These are phyloP conservation scores for Penicillium sp. DNA, from an alignment of 2,329 filamentous ascomycete species.

Conservation along the genomic window DNA sequence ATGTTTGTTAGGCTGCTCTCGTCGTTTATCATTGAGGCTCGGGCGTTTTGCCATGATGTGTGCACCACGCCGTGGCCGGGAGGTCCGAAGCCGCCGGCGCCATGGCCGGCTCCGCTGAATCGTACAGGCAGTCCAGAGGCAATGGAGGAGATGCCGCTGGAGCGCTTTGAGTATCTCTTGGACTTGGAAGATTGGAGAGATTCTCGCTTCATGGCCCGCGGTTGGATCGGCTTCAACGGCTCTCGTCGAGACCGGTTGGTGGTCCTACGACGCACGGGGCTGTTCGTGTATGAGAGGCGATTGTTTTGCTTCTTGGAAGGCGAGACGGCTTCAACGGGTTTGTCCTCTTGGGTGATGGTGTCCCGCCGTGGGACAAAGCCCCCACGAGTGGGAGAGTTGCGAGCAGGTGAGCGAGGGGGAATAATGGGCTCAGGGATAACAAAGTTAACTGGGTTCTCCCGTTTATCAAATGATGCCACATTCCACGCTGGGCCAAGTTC, in stretches of 20 bases:
- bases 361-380: constrained; percentile 22
- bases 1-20: constrained; percentile 31
- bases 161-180: constrained; percentile 31
- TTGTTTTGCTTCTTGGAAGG: constrained; percentile 21
- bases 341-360: constrained; percentile 17
- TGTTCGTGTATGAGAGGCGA: constrained; percentile 25
- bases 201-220: constrained; percentile 31
- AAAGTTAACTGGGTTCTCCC: constrained; percentile 11
- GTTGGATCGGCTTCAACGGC: constrained; percentile 30
- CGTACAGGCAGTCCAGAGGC: constrained; percentile 33
- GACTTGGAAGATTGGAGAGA: constrained; percentile 31
- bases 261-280: constrained; percentile 23
- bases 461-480: constrained; percentile 21
- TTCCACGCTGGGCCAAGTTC: constrained; percentile 31
- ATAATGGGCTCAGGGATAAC: constrained; percentile 20
- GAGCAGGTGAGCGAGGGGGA: constrained; percentile 24
- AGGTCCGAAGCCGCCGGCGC: constrained; percentile 34
- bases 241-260: constrained; percentile 28
- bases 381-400: constrained; percentile 26
- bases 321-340: constrained; percentile 12
- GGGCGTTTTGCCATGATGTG: constrained; percentile 34
- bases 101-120: constrained; percentile 37
- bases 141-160: constrained; percentile 32
- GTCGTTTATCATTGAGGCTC: constrained; percentile 28
- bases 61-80: constrained; percentile 29